Base-by-base conservation (phyloP, 2,329 filamentous ascomycete species). In the Hypoxylon sp. region DNA sequence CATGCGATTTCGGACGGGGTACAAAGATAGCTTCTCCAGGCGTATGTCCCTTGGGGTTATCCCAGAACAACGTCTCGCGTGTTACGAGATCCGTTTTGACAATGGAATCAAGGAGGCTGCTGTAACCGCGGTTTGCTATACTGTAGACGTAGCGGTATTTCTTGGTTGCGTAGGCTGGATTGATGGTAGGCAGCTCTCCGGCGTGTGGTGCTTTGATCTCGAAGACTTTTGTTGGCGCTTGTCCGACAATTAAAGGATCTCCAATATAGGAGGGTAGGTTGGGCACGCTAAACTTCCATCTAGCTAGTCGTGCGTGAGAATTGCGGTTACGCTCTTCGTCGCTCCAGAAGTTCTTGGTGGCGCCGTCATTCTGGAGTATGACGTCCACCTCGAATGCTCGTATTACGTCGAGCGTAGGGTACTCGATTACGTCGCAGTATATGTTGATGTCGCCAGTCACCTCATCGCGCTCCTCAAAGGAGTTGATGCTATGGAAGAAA, bases 401-500 rank as follows among this genome's bases (percentile, higher is more conserved):
- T 38, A 96, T 80, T 14, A 94, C 82, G 63, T 93, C 89, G 0
- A 86, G 79, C 56, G 87, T 90, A 0, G 87, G 83, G 74, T 91
- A 94, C 56, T 86, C 81, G 30, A 89, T 79, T 1, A 91, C 76
- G 67, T 97, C 93, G 60, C 90, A 88, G 30, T 89, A 81, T 17
- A 96, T 82, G 65, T 89, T 83, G 4, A 80, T 63, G 0, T 75
- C 75, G 0, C 76, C 72, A 1, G 82, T 80, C 1, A 52, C 71
- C 5, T 78, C 79, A 30, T 80, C 77, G 0, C 73, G 69, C 68
- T 92, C 86, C 73, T 95, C 91, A 76, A 90, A 96, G 0, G 92
- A 87, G 72, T 97, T 97, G 75, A 93, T 82, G 0, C 87, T 88
- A 79, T 97, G 93, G 78, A 97, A 97, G 78, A 89, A 90, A 82